These are phyloP conservation scores for Elongisporangium prolatum DNA, from an alignment of 352 stramenopile genomes.

Conservation along the genomic window DNA sequence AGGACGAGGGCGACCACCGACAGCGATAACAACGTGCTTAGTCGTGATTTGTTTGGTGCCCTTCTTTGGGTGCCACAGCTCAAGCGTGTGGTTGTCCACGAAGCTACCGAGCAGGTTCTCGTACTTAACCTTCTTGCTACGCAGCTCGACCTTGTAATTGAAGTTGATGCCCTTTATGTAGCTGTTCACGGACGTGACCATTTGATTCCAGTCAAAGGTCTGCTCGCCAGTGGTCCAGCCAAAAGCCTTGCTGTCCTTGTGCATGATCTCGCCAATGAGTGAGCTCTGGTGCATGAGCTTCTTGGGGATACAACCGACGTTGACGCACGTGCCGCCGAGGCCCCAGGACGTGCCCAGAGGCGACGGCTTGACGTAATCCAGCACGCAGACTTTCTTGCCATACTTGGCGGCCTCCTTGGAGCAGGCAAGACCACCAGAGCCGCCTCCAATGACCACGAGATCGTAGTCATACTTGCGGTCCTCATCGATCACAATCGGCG, in stretches of 20 bases:
- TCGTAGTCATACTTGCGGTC: constrained; percentile 72
- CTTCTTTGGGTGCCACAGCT: constrained; percentile 86
- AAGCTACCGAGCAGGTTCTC: constrained; percentile 93
- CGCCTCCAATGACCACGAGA: constrained; percentile 78
- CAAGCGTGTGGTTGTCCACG: constrained; percentile 91
- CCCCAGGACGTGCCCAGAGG: constrained; percentile 88
- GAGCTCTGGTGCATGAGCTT: constrained; percentile 98
- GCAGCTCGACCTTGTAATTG: constrained; percentile 96
- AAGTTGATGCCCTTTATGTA: constrained; percentile 99
- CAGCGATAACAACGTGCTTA: constrained; percentile 92
- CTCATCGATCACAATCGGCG: constrained; percentile 17
- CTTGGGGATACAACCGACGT: constrained; percentile 99
- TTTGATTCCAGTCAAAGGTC: constrained; percentile 87
- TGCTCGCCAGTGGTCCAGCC: constrained; percentile 70
- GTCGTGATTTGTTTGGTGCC: constrained; percentile 90
- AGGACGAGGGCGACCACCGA: constrained; percentile 90
- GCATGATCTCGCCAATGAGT: constrained; percentile 85
- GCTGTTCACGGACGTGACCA: constrained; percentile 93
- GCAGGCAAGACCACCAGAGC: constrained; percentile 89
- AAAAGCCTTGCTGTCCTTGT: constrained; percentile 84
- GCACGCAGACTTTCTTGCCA: constrained; percentile 92
- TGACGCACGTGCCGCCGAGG: constrained; percentile 97
- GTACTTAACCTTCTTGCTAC: constrained; percentile 94
- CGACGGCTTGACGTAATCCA: constrained; percentile 95
- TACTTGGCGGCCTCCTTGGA: constrained; percentile 93